phyloP scores from a whole-genome alignment of 768 basidiomycete species.

The Lactarius indigo region DNA sequence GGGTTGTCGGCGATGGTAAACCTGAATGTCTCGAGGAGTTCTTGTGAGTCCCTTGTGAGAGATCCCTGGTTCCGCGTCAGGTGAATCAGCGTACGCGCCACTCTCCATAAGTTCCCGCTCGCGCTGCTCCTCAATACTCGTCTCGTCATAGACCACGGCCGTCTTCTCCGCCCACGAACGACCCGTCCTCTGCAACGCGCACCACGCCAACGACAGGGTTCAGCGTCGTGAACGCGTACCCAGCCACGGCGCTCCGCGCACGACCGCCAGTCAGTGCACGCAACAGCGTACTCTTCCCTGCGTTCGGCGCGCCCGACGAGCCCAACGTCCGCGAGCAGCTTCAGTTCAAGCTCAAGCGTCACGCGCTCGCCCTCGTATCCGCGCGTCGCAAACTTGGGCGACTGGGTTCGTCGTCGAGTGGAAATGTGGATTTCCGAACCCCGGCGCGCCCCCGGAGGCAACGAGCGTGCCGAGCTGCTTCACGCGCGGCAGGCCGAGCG shows the following conservation, averaged over 20 bases:
- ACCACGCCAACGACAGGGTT: slow-evolving; percentile 94
- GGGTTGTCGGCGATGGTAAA: slow-evolving; percentile 98
- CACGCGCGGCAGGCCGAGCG: slow-evolving; percentile 55
- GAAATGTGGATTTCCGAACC: slow-evolving; percentile 89
- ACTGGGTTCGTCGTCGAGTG: slow-evolving; percentile 59
- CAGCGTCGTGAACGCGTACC: slow-evolving; percentile 92
- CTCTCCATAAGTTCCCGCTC: slow-evolving; percentile 44
- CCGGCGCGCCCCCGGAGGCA: slow-evolving; percentile 74
- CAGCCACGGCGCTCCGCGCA: slow-evolving; percentile 80
- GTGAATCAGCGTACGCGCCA: slow-evolving; percentile 50
- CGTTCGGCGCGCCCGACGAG: slow-evolving; percentile 97
- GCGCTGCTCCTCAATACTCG: slow-evolving; percentile 48
- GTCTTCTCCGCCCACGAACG: slow-evolving; percentile 58
- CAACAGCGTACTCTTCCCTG: slow-evolving; percentile 87
- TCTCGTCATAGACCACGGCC: slow-evolving; percentile 62
- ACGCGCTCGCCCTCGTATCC: slow-evolving; percentile 74
- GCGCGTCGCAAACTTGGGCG: slow-evolving; percentile 83
- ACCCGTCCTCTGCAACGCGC: slow-evolving; percentile 74
- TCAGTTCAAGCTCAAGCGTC: slow-evolving; percentile 86
- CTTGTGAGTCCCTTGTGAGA: slow-evolving; percentile 16
- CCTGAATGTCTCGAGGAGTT: slow-evolving; percentile 61
- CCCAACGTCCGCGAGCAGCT: slow-evolving; percentile 91
- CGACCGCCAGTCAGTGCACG: slow-evolving; percentile 85
- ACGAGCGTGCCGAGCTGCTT: slow-evolving; percentile 61
- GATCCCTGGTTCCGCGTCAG: slow-evolving; percentile 47